A percentile compares a stretch with the other conserved stretches of the same genome.
phyloP scores from a whole-genome alignment of 2,329 filamentous ascomycete species.

The Pseudogymnoascus sp. region DNA sequence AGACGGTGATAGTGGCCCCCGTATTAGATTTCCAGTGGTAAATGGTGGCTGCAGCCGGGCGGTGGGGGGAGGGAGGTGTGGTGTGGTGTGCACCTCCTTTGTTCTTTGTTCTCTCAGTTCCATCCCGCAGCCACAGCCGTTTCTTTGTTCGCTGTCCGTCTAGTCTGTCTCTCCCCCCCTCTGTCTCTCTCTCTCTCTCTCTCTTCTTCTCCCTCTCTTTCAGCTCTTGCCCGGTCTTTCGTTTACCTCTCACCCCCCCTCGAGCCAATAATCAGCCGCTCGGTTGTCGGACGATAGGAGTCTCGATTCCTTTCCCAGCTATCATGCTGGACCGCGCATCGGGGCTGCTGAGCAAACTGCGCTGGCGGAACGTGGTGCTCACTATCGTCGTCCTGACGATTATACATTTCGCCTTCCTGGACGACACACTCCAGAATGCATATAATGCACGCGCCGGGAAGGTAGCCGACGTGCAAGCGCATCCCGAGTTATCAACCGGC shows the following conservation, averaged over 20 bases:
- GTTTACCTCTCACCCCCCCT: not conserved
- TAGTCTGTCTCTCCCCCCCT: not conserved
- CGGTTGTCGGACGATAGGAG: not conserved
- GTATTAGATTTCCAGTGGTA: not conserved
- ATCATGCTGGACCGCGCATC: not conserved
- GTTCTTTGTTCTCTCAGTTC: not conserved
- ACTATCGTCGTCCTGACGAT: not conserved
- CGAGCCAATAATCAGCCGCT: not conserved
- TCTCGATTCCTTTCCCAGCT: not conserved
- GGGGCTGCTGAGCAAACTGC: not conserved
- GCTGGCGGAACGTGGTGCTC: not conserved
- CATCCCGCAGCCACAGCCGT: not conserved
- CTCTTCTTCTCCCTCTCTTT: not conserved
- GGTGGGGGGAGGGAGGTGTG: not conserved
- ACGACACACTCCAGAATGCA: not conserved
- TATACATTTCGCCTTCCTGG: not conserved
- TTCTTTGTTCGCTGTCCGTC: not conserved
- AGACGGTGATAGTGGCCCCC: not conserved
- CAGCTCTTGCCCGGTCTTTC: not conserved
- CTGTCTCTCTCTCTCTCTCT: not conserved
- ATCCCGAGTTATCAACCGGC: not conserved
- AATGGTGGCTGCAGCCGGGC: not conserved
- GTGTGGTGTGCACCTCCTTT: not conserved
- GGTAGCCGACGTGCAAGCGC: not conserved
- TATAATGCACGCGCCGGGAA: not conserved